These are phyloP conservation scores for Exophiala sideris DNA, from an alignment of 2,329 filamentous ascomycete species.

Conservation along the genomic window DNA sequence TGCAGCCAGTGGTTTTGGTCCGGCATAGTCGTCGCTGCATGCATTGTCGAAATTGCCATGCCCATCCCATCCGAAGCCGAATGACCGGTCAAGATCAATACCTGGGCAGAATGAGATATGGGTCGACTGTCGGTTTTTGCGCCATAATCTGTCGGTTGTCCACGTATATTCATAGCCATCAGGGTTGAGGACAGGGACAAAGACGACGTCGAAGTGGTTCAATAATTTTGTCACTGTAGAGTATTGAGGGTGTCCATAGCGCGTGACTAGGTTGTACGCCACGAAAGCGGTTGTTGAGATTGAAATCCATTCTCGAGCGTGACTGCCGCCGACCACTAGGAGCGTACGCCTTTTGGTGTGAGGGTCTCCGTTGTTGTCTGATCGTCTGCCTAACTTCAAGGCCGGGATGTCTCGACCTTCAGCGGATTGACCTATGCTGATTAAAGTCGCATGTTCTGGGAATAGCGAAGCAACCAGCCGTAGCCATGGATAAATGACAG, in stretches of 20 bases:
- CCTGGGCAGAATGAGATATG: slow-evolving; percentile 79
- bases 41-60: slow-evolving; percentile 67
- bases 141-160: slow-evolving; percentile 88
- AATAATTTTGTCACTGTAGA: slow-evolving; percentile 70
- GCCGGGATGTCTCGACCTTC: slow-evolving; percentile 84
- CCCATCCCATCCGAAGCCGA: slow-evolving; percentile 79
- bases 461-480: slow-evolving; percentile 86
- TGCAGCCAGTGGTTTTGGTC: slow-evolving; percentile 77
- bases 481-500: slow-evolving; percentile 89
- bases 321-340: slow-evolving; percentile 78
- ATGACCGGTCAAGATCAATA: slow-evolving; percentile 83
- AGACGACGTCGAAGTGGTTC: slow-evolving; percentile 79
- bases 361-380: slow-evolving; percentile 34
- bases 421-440: slow-evolving; percentile 77
- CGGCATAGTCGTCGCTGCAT: slow-evolving; percentile 87
- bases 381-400: slow-evolving; percentile 66
- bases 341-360: slow-evolving; percentile 63
- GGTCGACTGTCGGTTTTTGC: slow-evolving; percentile 86
- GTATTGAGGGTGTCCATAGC: slow-evolving; percentile 65
- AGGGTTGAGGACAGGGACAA: slow-evolving; percentile 85
- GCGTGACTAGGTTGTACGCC: slow-evolving; percentile 81
- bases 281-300: slow-evolving; percentile 87
- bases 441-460: slow-evolving; percentile 69
- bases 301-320: slow-evolving; percentile 95
- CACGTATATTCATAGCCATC: slow-evolving; percentile 95